Base-by-base conservation (phyloP, 2,329 filamentous ascomycete species). In the Didymellaceae sp. region DNA sequence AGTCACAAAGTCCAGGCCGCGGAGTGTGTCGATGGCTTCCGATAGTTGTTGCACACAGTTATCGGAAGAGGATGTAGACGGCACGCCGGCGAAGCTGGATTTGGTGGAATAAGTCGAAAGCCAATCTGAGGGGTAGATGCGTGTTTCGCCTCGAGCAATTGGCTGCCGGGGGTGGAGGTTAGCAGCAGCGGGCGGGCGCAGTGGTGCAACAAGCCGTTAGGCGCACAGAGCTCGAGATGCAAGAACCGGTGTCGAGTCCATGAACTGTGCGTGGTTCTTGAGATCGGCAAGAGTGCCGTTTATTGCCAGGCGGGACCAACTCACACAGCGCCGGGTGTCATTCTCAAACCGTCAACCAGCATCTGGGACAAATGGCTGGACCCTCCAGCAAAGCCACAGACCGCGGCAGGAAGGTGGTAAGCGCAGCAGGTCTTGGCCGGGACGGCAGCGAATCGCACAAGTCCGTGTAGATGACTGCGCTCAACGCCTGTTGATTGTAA, bases 401-500 rank as follows among this genome's bases (percentile, higher is more conserved):
- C 47, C 47, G 47, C 35, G 30, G 48, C 35, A 45, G 48, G 42
- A 45, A 42, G 48, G 35, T 45, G 31, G 20, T 45, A 17, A 31
- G 31, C 33, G 34, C 35, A 41, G 35, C 24, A 40, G 28, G 40
- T 21, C 46, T 44, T 18, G 34, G 30, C 32, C 13, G 40, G 21
- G 18, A 22, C 9, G 20, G 16, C 31, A 45, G 31, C 48, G 37
- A 52, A 52, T 52, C 16, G 32, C 37, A 46, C 41, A 25, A 41
- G 30, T 41, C 30, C 24, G 17, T 9, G 28, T 31, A n/a, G 11
- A 33, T 28, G 26, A 40, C 34, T 33, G 35, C 14, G 21, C 35
- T 34, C 35, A 37, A 30, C 39, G 46, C 35, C 47, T 28, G 46
- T 43, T 45, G 50, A 52, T 51, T 42, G 49, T 47, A 21, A 52